Conservation (phyloP, 176 grass and related monocot genomes). For the Saccharum spontaneum region DNA sequence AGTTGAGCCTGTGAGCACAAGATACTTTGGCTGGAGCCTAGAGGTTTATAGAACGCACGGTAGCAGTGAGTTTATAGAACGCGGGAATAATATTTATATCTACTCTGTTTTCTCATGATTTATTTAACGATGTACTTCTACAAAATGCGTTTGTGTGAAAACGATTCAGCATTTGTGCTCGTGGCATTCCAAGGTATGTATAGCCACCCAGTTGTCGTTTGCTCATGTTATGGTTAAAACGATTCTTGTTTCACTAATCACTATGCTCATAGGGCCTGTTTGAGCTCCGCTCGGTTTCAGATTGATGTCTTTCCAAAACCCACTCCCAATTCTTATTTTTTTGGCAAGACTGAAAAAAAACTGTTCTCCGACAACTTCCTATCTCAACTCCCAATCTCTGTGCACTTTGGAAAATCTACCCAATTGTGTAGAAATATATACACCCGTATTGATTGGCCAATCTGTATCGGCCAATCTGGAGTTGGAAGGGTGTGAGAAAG, state of each 20-base stretch:
- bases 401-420: too few species aligned
- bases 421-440: too few species aligned
- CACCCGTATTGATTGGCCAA: too few species aligned
- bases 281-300: not conserved
- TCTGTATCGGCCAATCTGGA: too few species aligned
- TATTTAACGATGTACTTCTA: not conserved
- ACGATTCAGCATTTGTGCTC: not conserved
- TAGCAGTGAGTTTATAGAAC: conserved; percentile 37
- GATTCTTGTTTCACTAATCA: not conserved
- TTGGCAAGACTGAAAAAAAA: too few species aligned
- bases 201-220: not conserved
- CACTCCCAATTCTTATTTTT: too few species aligned
- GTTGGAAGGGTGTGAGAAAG: too few species aligned
- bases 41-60: conserved; percentile 22
- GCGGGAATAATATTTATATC: not conserved
- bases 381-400: too few species aligned
- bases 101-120: not conserved
- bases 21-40: conserved; percentile 2
- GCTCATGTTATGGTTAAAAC: not conserved
- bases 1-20: not conserved
- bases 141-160: not conserved
- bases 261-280: not conserved
- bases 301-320: too few species aligned
- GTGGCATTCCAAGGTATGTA: not conserved
- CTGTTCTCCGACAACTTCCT: too few species aligned